phyloP scores from a whole-genome alignment of 257 asterid species.

The Solanum dulcamara region DNA sequence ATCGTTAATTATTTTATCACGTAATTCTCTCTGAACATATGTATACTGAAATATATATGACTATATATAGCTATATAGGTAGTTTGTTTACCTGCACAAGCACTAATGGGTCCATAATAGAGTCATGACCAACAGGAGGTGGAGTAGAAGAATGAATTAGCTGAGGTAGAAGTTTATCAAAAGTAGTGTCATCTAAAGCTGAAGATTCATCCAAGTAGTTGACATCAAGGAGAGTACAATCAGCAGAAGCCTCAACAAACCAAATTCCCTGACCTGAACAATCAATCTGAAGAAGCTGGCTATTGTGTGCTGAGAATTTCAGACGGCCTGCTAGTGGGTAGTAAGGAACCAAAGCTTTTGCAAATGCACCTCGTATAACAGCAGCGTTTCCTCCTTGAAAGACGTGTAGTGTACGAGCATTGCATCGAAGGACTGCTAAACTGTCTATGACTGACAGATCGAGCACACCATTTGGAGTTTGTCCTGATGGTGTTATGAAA shows the following conservation, averaged over 20 bases:
- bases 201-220: constrained; percentile 28
- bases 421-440: constrained; percentile 28
- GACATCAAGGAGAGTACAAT: constrained; percentile 18
- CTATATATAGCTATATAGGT: neutral
- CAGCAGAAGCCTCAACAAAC: constrained; percentile 39
- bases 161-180: constrained; percentile 25
- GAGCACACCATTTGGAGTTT: constrained; percentile 27
- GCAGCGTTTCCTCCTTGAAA: constrained; percentile 20
- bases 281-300: constrained; percentile 12
- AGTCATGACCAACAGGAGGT: neutral
- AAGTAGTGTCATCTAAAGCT: neutral
- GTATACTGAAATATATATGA: neutral
- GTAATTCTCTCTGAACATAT: neutral
- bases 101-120: constrained; percentile 25
- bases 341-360: constrained; percentile 39
- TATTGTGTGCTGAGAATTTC: neutral
- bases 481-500: constrained; percentile 27
- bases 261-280: constrained; percentile 43
- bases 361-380: constrained; percentile 21
- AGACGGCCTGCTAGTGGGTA: constrained; percentile 50
- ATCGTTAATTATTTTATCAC: neutral
- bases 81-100: constrained; percentile 37
- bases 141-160: neutral
- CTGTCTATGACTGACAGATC: constrained; percentile 36
- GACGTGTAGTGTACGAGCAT: constrained; percentile 42